These are phyloP conservation scores for Russula emetica DNA, from an alignment of 768 basidiomycete species.

Conservation along the genomic window DNA sequence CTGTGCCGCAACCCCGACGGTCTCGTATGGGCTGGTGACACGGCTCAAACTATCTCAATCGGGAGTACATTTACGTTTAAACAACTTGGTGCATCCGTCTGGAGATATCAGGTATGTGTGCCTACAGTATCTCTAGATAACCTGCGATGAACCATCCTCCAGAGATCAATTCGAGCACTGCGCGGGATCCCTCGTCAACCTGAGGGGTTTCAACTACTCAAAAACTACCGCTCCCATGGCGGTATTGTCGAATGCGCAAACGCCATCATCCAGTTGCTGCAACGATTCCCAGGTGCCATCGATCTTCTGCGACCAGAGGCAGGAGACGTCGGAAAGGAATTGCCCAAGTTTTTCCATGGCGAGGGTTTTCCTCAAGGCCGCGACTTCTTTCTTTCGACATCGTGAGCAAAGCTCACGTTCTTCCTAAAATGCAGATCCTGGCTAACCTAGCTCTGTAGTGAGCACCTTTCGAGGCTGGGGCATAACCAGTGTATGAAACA, in stretches of 20 bases:
- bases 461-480: slow-evolving; percentile 53
- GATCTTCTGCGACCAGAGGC: slow-evolving; percentile 54
- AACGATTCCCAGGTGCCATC: slow-evolving; percentile 53
- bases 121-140: no score
- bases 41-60: slow-evolving; percentile 70
- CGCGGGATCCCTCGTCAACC: slow-evolving; percentile 31
- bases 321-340: slow-evolving; percentile 50
- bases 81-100: slow-evolving; percentile 64
- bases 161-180: slow-evolving; percentile 11
- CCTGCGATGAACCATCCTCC: neutral
- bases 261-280: slow-evolving; percentile 58
- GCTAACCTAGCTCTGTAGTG: slow-evolving; percentile 33
- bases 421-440: neutral
- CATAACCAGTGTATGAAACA: slow-evolving; percentile 54
- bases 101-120: slow-evolving; percentile 51
- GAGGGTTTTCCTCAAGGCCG: slow-evolving; percentile 34
- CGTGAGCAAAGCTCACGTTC: neutral
- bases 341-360: slow-evolving; percentile 55
- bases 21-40: slow-evolving; percentile 76
- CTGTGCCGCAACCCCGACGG: slow-evolving; percentile 64
- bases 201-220: slow-evolving; percentile 50
- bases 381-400: slow-evolving; percentile 7
- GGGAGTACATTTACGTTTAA: slow-evolving; percentile 71
- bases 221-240: slow-evolving; percentile 68
- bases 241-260: slow-evolving; percentile 74